Conservation (phyloP, 805 yeast genomes). For the Phaffomyces antillensis region DNA sequence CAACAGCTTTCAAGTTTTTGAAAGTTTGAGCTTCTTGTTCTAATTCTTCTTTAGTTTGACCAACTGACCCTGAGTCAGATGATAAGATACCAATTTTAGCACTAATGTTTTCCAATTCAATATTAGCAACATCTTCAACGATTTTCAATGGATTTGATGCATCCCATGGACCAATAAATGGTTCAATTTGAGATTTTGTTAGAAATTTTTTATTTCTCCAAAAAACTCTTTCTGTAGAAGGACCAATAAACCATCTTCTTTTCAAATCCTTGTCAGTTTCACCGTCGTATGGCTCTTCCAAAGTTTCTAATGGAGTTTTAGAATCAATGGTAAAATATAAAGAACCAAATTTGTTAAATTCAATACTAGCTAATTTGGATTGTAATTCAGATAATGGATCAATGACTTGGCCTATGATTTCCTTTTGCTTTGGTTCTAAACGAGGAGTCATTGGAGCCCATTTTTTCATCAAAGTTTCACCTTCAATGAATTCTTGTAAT, state of each 20-base stretch:
- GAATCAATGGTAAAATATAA: conserved; percentile 74
- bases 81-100: conserved; percentile 50
- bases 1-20: conserved; percentile 48
- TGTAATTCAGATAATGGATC: conserved; percentile 68
- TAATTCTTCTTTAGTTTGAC: conserved; percentile 38
- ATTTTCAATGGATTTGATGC: conserved; percentile 51
- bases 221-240: conserved; percentile 73
- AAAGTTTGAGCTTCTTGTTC: conserved; percentile 52
- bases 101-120: conserved; percentile 58
- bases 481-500: conserved; percentile 72
- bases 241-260: conserved; percentile 85
- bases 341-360: conserved; percentile 74
- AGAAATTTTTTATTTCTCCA: conserved; percentile 60
- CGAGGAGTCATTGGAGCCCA: conserved; percentile 83
- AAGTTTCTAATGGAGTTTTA: conserved; percentile 22
- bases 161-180: conserved; percentile 74
- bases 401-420: conserved; percentile 51
- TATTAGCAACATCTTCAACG: conserved; percentile 52
- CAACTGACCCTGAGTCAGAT: conserved; percentile 35
- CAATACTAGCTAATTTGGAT: conserved; percentile 42
- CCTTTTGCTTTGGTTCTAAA: conserved; percentile 43
- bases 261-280: conserved; percentile 45
- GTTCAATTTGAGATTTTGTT: conserved; percentile 40
- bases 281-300: conserved; percentile 44
- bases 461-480: conserved; percentile 75